Conservation (phyloP, 495 filamentous ascomycete genomes). For the Hypomontagnella submonticulosa region DNA sequence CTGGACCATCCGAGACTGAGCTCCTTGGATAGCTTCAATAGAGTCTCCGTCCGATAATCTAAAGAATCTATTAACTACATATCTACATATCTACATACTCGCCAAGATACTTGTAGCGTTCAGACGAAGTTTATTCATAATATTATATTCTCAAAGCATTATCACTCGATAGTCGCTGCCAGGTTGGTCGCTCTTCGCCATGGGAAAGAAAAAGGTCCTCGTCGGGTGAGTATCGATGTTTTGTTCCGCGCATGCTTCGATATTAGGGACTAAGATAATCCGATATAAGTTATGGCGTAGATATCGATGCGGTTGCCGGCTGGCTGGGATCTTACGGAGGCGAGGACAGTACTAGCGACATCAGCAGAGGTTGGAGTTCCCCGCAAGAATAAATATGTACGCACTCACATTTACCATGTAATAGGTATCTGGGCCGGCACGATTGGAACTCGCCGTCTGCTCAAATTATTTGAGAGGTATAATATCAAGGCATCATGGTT, state of each 20-base stretch:
- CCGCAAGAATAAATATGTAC: slow-evolving; percentile 18
- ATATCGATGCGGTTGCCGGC: slow-evolving; percentile 61
- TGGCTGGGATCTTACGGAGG: slow-evolving; percentile 53
- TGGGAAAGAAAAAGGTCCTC: slow-evolving; percentile 71
- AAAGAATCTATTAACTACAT: not conserved
- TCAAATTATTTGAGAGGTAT: slow-evolving; percentile 82
- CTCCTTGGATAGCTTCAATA: slow-evolving; percentile 2
- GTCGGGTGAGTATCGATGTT: slow-evolving; percentile 46
- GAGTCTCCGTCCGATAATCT: slow-evolving; percentile 5
- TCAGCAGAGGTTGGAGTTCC: slow-evolving; percentile 55
- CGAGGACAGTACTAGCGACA: slow-evolving; percentile 62
- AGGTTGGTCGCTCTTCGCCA: too few species aligned
- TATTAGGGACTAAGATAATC: slow-evolving; percentile 19
- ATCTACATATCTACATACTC: not conserved
- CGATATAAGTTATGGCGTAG: slow-evolving; percentile 49
- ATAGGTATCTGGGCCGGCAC: slow-evolving; percentile 77
- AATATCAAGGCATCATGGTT: slow-evolving; percentile 87
- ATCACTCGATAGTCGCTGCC: not conserved
- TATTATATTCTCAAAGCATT: not conserved
- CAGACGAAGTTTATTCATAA: not conserved
- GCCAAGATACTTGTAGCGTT: not conserved
- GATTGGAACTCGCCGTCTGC: slow-evolving; percentile 73
- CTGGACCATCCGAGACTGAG: too few species aligned
- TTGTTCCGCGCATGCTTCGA: not conserved
- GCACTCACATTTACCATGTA: not conserved